Evolutionary conservation across 257 asterid species (phyloP).

Genomic region (Capsicum chinense): DNA sequence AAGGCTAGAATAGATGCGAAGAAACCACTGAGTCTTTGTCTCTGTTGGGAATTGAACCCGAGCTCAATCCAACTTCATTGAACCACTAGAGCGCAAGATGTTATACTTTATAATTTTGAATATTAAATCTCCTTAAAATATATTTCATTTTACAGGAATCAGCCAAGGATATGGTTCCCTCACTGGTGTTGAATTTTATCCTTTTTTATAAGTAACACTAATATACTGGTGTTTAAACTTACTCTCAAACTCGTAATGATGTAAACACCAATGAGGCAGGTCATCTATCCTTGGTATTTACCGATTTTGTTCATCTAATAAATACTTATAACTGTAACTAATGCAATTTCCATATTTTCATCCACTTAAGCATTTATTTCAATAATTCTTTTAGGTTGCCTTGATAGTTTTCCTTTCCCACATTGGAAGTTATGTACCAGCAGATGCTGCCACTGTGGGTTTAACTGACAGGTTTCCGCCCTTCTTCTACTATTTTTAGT

Average conservation of each 20-base stretch:
- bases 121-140: neutral
- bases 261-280: neutral
- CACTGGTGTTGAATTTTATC: neutral
- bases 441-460: constrained; percentile 96
- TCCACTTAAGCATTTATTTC: neutral
- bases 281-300: neutral
- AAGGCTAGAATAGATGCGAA: too few species aligned
- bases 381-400: constrained; percentile 71
- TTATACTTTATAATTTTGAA: neutral
- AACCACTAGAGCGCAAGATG: neutral
- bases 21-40: too few species aligned
- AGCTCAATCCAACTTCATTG: too few species aligned
- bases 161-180: constrained; percentile 12
- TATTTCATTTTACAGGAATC: neutral
- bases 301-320: neutral
- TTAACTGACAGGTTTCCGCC: constrained; percentile 80
- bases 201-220: neutral
- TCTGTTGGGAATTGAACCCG: too few species aligned
- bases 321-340: neutral
- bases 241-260: neutral
- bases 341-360: neutral
- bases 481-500: constrained; percentile 27
- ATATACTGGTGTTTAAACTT: neutral
- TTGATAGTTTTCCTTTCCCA: constrained; percentile 96
- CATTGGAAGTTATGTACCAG: constrained; percentile 96